Evolutionary conservation across 2,329 filamentous ascomycete genomes (phyloP).

Genomic region (Monilinia fructigena): DNA sequence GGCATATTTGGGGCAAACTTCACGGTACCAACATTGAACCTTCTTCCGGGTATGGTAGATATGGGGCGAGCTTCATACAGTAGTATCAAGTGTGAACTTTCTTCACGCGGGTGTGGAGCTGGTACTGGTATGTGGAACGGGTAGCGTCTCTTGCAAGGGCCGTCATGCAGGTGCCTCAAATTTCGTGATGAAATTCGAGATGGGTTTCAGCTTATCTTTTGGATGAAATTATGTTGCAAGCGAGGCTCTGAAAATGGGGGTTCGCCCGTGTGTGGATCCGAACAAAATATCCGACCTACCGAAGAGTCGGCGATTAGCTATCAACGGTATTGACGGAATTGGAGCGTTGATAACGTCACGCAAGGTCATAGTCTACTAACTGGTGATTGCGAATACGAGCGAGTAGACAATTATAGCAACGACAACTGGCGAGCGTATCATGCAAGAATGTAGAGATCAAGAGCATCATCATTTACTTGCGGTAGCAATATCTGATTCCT

Average conservation of each 20-base stretch:
- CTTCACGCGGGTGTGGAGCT: conserved; percentile 4
- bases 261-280: background rate
- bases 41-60: background rate
- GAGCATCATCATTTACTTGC: background rate
- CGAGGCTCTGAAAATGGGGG: conserved; percentile 1
- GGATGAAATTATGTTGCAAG: background rate
- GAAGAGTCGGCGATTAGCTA: background rate
- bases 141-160: background rate
- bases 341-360: background rate
- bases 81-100: conserved; percentile 1
- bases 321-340: background rate
- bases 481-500: background rate
- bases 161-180: background rate
- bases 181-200: conserved; percentile 8
- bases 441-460: background rate
- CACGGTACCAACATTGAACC: too few relatives aligned
- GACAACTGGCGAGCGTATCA: background rate
- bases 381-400: background rate
- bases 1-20: conserved; percentile 7
- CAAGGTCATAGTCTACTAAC: background rate
- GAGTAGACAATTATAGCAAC: background rate
- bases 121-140: background rate
- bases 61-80: conserved; percentile 1
- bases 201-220: background rate
- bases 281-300: background rate